Evolutionary conservation across 108 stramenopile species (phyloP).

Genomic region (Parietichytrium sp.): DNA sequence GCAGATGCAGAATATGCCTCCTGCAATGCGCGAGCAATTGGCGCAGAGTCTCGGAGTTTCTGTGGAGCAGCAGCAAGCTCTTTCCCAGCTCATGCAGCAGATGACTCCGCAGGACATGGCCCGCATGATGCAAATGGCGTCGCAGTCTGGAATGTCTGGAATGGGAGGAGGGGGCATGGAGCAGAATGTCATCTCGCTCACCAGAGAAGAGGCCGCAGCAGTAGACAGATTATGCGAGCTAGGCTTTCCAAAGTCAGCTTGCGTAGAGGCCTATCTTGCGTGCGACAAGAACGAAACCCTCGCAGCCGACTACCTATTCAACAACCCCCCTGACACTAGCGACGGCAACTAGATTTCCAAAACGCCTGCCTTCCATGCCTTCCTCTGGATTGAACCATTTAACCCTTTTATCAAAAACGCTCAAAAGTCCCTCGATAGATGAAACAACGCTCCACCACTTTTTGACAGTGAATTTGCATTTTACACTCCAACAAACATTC

Average conservation of each 20-base stretch:
- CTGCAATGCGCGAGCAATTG: conserved; percentile 80
- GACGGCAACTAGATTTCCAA: not conserved
- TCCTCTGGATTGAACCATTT: too few species aligned
- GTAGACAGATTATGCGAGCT: conserved; percentile 88
- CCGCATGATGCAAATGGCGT: conserved; percentile 68
- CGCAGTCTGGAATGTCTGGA: conserved; percentile 54
- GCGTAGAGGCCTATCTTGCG: conserved; percentile 92
- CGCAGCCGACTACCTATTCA: conserved; percentile 91
- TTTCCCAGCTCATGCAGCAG: conserved; percentile 75
- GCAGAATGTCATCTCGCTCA: conserved; percentile 73
- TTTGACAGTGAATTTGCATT: too few species aligned
- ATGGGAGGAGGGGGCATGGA: conserved; percentile 58
- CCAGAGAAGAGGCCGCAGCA: conserved; percentile 89
- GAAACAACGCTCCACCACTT: too few species aligned
- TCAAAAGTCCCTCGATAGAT: too few species aligned
- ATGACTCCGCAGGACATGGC: conserved; percentile 91
- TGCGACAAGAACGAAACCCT: conserved; percentile 98
- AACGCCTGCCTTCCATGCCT: not conserved
- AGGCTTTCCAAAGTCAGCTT: conserved; percentile 89
- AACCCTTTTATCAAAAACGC: too few species aligned
- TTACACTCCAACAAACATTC: too few species aligned
- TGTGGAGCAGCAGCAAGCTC: conserved; percentile 82
- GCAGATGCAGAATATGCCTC: conserved; percentile 65
- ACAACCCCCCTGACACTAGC: conserved; percentile 7
- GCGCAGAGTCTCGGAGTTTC: conserved; percentile 85